Base-by-base conservation (phyloP, 192 early-diverging fungal genomes). In the Paraglomus brasilianum region DNA sequence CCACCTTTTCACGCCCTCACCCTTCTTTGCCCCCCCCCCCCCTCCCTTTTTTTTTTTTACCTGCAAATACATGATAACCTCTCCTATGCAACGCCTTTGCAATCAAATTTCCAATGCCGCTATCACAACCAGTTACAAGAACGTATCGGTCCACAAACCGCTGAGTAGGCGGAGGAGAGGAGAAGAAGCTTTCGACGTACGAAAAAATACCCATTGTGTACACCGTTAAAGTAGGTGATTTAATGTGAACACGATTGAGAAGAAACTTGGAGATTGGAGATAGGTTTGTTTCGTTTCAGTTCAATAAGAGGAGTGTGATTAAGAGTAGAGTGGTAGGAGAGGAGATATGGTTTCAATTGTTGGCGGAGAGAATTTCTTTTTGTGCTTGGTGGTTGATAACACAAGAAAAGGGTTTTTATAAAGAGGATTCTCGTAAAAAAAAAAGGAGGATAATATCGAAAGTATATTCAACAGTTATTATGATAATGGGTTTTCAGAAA, bases 81-180 rank as follows among this genome's bases (percentile, higher is more conserved):
- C 55, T 69, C 44, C 39, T 57, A 43, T 69, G 67, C 48, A 69
- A 58, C 17, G 53, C 53, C 24, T 58, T 69, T 69, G 67, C 67
- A 24, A 69, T 57, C 43, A 57, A 69, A 58, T 58, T 69, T 46
- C 67, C 67, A n/a, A 69, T 58, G 58, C 53, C 55, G 43, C 53
- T 47, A 58, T 69, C 67, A 59, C 67, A 69, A 36, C 67, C 67
- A n/a, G 67, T 69, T 14, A 69, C 55, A 13, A 69, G 55, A 36
- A 69, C 67, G 39, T 55, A 69, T 47, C 67, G 55, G 47, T 69
- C 67, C 39, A 56, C 40, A 47, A 69, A 69, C 40, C 39, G 45
- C 58, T 69, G 53, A 47, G 56, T 69, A 21, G 52, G 55, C 5
- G 67, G 42, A 5, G 55, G 66, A 8, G 66, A 46, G 39, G 53